Evolutionary conservation across 305 asterid species (phyloP).

Genomic region (Euphrasia arctica): DNA sequence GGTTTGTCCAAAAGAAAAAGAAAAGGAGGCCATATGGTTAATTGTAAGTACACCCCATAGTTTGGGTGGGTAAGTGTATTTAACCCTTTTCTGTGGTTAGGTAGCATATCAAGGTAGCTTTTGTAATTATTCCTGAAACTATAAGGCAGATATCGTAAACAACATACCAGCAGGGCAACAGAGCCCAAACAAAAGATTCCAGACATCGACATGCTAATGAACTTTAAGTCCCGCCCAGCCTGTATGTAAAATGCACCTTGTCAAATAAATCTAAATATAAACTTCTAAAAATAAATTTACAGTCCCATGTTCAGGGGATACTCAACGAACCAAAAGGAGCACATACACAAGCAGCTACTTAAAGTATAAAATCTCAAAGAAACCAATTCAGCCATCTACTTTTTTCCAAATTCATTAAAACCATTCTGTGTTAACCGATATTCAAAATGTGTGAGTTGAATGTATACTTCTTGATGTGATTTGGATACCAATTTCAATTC

Average conservation of each 20-base stretch:
- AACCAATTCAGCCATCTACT: neutral
- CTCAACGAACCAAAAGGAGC: constrained; percentile 2
- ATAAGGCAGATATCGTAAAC: constrained; percentile 12
- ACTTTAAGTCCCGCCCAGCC: constrained; percentile 96
- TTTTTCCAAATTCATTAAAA: constrained; percentile 2
- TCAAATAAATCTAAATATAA: constrained; percentile 17
- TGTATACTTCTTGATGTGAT: neutral
- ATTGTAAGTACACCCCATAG: neutral
- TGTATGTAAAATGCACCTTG: constrained; percentile 30
- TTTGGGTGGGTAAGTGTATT: neutral
- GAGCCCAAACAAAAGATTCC: constrained; percentile 62
- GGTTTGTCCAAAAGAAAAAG: no score
- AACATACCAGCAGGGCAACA: constrained; percentile 64
- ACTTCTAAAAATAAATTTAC: neutral
- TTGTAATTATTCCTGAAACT: constrained; percentile 11
- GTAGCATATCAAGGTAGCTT: neutral
- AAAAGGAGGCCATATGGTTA: neutral
- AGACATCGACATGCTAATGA: constrained; percentile 76
- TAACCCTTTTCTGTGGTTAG: neutral
- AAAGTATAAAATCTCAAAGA: neutral
- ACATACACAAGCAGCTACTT: neutral
- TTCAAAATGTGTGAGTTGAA: neutral
- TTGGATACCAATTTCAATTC: neutral
- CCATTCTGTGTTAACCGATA: constrained; percentile 2
- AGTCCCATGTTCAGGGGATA: constrained; percentile 9